Conservation (phyloP, 805 yeast species). For the Suhomyces xylopsoci region DNA sequence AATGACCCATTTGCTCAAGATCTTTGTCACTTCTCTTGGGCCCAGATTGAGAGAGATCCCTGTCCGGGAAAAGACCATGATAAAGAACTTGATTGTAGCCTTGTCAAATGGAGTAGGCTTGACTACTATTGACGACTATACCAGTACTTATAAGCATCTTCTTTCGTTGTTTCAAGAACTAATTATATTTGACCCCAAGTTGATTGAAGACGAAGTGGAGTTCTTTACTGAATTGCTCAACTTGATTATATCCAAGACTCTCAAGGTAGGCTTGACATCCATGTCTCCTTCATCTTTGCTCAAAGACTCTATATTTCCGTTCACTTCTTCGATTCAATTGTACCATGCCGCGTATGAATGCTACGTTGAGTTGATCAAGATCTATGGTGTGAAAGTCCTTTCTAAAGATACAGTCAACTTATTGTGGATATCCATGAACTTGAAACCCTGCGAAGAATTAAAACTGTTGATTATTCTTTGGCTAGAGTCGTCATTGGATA, state of each 20-base stretch:
- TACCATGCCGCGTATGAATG: constrained; percentile 50
- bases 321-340: constrained; percentile 39
- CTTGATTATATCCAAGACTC: constrained; percentile 30
- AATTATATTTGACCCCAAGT: constrained; percentile 35
- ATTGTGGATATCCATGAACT: constrained; percentile 58
- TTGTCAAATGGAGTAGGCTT: constrained; percentile 33
- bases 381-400: constrained; percentile 45
- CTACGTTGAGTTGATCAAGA: constrained; percentile 56
- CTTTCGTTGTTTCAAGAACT: constrained; percentile 34
- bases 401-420: constrained; percentile 46
- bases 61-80: constrained; percentile 14
- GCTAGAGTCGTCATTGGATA: constrained; percentile 50
- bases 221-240: constrained; percentile 28
- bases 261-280: constrained; percentile 33
- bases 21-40: constrained; percentile 35
- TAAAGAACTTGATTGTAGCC: constrained; percentile 27
- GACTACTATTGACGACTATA: constrained; percentile 22
- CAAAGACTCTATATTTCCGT: constrained; percentile 42
- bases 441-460: constrained; percentile 46
- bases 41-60: constrained; percentile 31
- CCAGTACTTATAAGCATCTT: constrained; percentile 21
- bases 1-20: constrained; percentile 24
- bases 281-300: constrained; percentile 38
- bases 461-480: constrained; percentile 52
- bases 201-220: constrained; percentile 30